Base-by-base conservation (phyloP, 2,329 filamentous ascomycete genomes). In the Capronia americana region DNA sequence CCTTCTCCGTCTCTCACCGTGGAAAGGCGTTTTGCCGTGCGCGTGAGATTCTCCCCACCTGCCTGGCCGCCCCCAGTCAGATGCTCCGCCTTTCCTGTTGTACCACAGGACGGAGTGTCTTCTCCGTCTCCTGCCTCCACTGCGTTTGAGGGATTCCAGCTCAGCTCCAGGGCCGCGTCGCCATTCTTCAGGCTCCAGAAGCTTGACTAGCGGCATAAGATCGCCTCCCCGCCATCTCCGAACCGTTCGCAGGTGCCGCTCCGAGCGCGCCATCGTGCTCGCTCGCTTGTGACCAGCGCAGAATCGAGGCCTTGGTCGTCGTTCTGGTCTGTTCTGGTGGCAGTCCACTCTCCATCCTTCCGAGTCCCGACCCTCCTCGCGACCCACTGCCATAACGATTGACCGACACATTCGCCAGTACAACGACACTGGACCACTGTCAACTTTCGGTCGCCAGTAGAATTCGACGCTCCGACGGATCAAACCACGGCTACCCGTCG, bases 211-310 rank as follows among this genome's bases (percentile, higher is more conserved):
- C 48, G 26, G 23, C 48, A 53, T 53, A 56, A 56, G 53, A 54
- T 61, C 48, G 58, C 58, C 58, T 44, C 48, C 57, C 58, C 58
- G 58, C 58, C 58, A 61, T 61, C 58, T 61, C 58, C 58, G 58
- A 61, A 53, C 30, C 50, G 56, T 23, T 61, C 48, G 48, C 38
- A 28, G 20, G 17, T 53, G 48, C 26, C 23, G 48, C 38, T 8
- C 38, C 38, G 38, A 44, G 38, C 38, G 38, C 38, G 17, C 38
- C 38, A 44, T 20, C n/a, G 17, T n/a, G 2, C 53, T 32, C 53
- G 53, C 53, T 55, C 53, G 53, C 53, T 55, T 55, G 53, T 30
- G n/a, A 28, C 53, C 32, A 4, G 32, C 12, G 32, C 32, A 34
- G 32, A 34, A 12, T 34, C 32, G 14, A 44, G 38, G n/a, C n/a